These are phyloP conservation scores for Parvularia atlantis DNA, from an alignment of 78 protist genomes.

Conservation along the genomic window DNA sequence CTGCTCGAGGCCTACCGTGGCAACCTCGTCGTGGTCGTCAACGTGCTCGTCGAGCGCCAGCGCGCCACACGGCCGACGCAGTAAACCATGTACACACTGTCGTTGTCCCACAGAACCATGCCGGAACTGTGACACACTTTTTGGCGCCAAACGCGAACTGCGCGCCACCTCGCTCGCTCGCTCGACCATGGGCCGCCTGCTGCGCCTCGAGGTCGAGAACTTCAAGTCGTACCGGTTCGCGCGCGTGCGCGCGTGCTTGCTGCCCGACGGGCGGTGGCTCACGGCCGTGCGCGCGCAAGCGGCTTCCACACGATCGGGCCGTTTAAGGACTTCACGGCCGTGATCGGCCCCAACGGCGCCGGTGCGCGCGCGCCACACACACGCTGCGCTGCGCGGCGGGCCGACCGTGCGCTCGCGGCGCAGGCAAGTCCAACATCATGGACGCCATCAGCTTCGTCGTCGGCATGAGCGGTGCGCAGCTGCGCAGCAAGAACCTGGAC, in stretches of 20 bases:
- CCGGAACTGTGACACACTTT: too few relatives aligned
- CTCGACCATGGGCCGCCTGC: constrained; percentile 22
- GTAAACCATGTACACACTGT: too few relatives aligned
- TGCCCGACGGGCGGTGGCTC: too few relatives aligned
- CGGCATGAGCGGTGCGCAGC: constrained; percentile 60
- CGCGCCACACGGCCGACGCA: too few relatives aligned
- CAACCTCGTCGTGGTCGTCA: too few relatives aligned
- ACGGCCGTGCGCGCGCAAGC: background rate
- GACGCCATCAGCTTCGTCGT: constrained; percentile 91
- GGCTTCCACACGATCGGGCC: constrained; percentile 84
- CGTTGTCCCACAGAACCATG: too few relatives aligned
- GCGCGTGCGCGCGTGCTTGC: too few relatives aligned
- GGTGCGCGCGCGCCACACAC: constrained; percentile 41
- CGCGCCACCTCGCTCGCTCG: too few relatives aligned
- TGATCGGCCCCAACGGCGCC: constrained; percentile 97
- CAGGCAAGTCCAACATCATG: constrained; percentile 84
- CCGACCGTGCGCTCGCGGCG: background rate
- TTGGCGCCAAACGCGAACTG: too few relatives aligned
- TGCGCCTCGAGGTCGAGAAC: constrained; percentile 68
- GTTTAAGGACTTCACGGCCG: constrained; percentile 72
- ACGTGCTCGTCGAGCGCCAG: too few relatives aligned
- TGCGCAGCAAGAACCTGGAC: constrained; percentile 59
- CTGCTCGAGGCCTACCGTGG: too few relatives aligned
- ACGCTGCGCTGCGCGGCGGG: background rate
- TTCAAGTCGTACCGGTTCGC: constrained; percentile 88